Percentiles rank a stretch among this genome's conserved stretches.
phyloP scores from a whole-genome alignment of 345 rosid genomes.

The Gossypium mustelinum region DNA sequence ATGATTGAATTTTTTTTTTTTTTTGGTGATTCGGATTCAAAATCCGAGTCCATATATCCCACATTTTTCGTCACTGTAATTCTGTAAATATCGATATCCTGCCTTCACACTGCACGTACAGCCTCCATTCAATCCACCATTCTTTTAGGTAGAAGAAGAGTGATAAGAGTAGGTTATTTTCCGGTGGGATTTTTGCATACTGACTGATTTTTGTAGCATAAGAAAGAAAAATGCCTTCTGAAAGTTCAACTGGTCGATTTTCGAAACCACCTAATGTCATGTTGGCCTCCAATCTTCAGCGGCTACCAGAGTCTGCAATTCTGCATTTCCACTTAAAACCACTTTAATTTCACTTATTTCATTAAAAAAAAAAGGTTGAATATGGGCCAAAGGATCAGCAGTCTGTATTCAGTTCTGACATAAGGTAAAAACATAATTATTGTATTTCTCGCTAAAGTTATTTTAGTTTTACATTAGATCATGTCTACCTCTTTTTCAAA shows the following conservation, averaged over 20 bases:
- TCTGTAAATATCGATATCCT: slow-evolving; percentile 33
- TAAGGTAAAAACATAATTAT: too few species aligned
- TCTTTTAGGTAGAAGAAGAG: slow-evolving; percentile 20
- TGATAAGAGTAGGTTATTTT: slow-evolving; percentile 12
- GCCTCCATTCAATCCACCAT: slow-evolving; percentile 17
- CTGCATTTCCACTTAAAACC: too few species aligned
- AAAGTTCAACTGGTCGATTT: slow-evolving; percentile 8
- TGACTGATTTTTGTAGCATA: slow-evolving; percentile 12
- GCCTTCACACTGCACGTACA: slow-evolving; percentile 1
- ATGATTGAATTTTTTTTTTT: slow-evolving; percentile 21
- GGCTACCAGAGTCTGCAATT: too few species aligned
- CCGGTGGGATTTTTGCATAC: background rate
- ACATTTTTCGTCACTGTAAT: slow-evolving; percentile 29
- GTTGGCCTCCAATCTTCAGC: background rate
- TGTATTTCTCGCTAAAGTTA: too few species aligned
- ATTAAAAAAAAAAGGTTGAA: too few species aligned
- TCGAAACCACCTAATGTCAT: background rate
- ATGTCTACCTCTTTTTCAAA: too few species aligned
- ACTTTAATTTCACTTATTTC: too few species aligned
- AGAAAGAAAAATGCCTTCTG: background rate
- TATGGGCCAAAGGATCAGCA: too few species aligned
- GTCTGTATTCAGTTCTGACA: too few species aligned
- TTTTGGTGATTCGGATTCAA: slow-evolving; percentile 11
- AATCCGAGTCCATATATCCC: background rate
- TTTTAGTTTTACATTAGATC: too few species aligned